Conservation (phyloP, 2,329 filamentous ascomycete species). For the Hymenoscyphus albidus region DNA sequence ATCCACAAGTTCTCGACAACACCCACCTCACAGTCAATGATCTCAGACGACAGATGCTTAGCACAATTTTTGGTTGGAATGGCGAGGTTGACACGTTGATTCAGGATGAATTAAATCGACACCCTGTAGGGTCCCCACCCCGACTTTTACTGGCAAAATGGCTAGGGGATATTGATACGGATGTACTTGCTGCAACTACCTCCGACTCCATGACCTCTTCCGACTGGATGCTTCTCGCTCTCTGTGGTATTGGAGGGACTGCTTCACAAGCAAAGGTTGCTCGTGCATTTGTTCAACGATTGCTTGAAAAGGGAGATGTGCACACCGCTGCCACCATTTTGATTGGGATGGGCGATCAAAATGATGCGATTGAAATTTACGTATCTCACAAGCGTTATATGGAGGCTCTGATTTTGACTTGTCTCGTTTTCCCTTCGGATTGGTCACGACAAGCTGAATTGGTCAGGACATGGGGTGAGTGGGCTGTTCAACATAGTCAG, state of each 20-base stretch:
- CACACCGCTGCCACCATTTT: slow-evolving; percentile 91
- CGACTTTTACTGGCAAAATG: slow-evolving; percentile 86
- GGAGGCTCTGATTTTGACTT: slow-evolving; percentile 87
- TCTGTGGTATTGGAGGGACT: slow-evolving; percentile 79
- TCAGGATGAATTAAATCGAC: slow-evolving; percentile 75
- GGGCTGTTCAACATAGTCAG: slow-evolving; percentile 80
- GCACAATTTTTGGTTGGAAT: slow-evolving; percentile 92
- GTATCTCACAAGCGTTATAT: slow-evolving; percentile 86
- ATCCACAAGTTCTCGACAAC: slow-evolving; percentile 56
- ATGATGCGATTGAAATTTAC: slow-evolving; percentile 95
- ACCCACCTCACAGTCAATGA: slow-evolving; percentile 69
- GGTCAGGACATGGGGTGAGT: slow-evolving; percentile 91
- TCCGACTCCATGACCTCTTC: slow-evolving; percentile 86
- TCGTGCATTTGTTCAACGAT: slow-evolving; percentile 82
- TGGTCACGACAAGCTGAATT: slow-evolving; percentile 90
- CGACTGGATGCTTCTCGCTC: slow-evolving; percentile 93
- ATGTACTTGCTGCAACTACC: slow-evolving; percentile 72
- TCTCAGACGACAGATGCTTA: slow-evolving; percentile 84
- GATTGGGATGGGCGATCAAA: slow-evolving; percentile 84
- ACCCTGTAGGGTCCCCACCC: slow-evolving; percentile 68
- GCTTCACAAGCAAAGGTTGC: slow-evolving; percentile 85
- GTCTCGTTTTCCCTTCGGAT: slow-evolving; percentile 74
- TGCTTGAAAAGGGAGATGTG: slow-evolving; percentile 84
- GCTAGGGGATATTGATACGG: slow-evolving; percentile 80
- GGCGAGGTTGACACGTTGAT: slow-evolving; percentile 77